Evolutionary conservation across 2,329 filamentous ascomycete species (phyloP), one percentile per base, ranked within the genome.

Genomic region (Colletotrichum cereale): DNA sequence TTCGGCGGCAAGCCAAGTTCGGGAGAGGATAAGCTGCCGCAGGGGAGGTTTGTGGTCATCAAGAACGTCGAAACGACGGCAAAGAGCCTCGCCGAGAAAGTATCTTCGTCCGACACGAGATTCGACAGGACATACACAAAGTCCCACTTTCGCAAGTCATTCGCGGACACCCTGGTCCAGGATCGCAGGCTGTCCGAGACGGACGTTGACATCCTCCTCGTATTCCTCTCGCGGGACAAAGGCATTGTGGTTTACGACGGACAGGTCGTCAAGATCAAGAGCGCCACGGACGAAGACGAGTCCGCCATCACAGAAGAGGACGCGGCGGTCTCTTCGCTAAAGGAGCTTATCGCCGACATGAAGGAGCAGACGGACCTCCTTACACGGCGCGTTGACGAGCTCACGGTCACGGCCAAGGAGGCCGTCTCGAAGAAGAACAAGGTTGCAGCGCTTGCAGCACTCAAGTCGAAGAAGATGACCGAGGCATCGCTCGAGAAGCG

Each of bases 381-480:
- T 48, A 88, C 86, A 62, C 83, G 83, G 12, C 92, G 94, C 73
- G 86, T 96, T 61, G 87, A 91, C 2, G 86, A 88, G 36, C 86
- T 98, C 5, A 86, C 87, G 40, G 77, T 82, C 2, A 87, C 88
- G 6, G 95, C 94, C 0, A 91, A 92, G 73, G 86, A 88, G 29
- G 93, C 94, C 0, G 89, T 97, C 0, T 83, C 85, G 5, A 87
- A 87, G 56, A 94, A 95, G 78, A 95, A 97, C 79, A 88, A 90
- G 55, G 83, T 92, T 31, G 87, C 91, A 0, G 96, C 96, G 12
- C 87, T 96, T 40, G 91, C 93, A 0, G 91, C 94, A 0, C 87
- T 99, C 16, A 91, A 92, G 62, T 93, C 91, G 6, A 97, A 94
- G 84, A 98, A 96, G 80, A 84, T 93, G 10, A 91, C 92, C 36